Conservation (phyloP, 805 yeast species). For the Teunomyces cretensis region DNA sequence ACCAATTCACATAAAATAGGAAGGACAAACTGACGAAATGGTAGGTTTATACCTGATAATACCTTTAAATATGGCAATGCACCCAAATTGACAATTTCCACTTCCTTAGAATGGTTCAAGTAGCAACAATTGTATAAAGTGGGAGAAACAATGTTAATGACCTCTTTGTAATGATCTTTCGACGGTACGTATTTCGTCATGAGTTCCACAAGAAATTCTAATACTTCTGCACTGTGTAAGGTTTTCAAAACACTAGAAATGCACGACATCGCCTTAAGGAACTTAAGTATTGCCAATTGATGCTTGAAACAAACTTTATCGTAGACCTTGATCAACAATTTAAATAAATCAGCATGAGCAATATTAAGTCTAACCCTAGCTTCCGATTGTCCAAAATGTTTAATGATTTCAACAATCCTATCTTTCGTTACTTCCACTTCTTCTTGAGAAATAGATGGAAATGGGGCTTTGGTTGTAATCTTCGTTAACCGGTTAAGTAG, state of each 20-base stretch:
- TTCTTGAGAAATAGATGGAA: slow-evolving; percentile 2
- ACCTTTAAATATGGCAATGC: slow-evolving; percentile 45
- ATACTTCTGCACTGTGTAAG: slow-evolving; percentile 39
- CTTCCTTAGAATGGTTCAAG: slow-evolving; percentile 44
- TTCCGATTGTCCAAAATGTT: slow-evolving; percentile 47
- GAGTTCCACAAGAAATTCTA: slow-evolving; percentile 42
- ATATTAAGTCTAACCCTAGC: slow-evolving; percentile 41
- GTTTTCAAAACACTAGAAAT: slow-evolving; percentile 31
- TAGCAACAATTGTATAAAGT: slow-evolving; percentile 52
- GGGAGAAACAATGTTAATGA: slow-evolving; percentile 47
- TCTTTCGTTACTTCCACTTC: slow-evolving; percentile 17
- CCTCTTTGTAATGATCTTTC: slow-evolving; percentile 32
- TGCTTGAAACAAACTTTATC: slow-evolving; percentile 29
- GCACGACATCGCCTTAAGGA: slow-evolving; percentile 43
- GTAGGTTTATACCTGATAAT: slow-evolving; percentile 39
- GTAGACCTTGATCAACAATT: slow-evolving; percentile 40
- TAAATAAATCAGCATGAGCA: slow-evolving; percentile 39
- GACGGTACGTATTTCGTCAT: slow-evolving; percentile 28
- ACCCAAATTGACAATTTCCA: slow-evolving; percentile 47
- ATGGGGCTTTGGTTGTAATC: slow-evolving; percentile 7
- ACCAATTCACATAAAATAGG: slow-evolving; percentile 56
- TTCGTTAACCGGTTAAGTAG: slow-evolving; percentile 33
- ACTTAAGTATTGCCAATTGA: slow-evolving; percentile 43
- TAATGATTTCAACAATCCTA: slow-evolving; percentile 37
- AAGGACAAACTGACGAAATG: slow-evolving; percentile 50